A percentile compares a stretch with the other conserved stretches of the same genome.
Conservation (phyloP, 2,329 filamentous ascomycete species). For the Fusarium nodosum region DNA sequence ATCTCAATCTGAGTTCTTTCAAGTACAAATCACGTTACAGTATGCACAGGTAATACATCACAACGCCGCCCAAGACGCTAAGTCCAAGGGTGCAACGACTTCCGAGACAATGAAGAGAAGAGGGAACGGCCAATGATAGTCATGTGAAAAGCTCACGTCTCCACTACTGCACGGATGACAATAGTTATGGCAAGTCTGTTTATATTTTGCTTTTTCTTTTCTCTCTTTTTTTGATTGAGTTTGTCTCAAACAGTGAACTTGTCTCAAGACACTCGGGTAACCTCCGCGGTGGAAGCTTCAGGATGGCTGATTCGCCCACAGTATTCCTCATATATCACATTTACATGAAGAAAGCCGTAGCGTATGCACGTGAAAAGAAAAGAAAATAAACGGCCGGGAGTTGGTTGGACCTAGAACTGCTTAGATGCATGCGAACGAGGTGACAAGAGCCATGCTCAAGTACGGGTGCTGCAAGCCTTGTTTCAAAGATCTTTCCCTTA, state of each 20-base stretch:
- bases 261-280: background rate
- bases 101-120: conserved; percentile 4
- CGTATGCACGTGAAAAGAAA: background rate
- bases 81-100: background rate
- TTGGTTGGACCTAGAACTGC: background rate
- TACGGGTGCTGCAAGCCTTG: conserved; percentile 28
- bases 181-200: background rate
- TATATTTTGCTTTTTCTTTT: too few species aligned
- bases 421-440: conserved; percentile 5
- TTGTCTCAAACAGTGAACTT: conserved; percentile 9
- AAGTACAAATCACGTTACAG: background rate
- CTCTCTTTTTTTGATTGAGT: background rate
- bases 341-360: background rate
- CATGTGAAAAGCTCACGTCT: background rate
- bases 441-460: conserved; percentile 8
- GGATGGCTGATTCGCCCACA: background rate
- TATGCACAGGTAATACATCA: background rate
- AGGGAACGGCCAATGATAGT: background rate
- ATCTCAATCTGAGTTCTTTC: conserved; percentile 1
- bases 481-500: conserved; percentile 38
- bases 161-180: background rate
- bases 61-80: background rate
- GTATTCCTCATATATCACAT: background rate
- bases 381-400: background rate
- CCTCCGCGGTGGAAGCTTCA: background rate